Base-by-base conservation (phyloP, 208 protist species). In the Leishmania turanica region DNA sequence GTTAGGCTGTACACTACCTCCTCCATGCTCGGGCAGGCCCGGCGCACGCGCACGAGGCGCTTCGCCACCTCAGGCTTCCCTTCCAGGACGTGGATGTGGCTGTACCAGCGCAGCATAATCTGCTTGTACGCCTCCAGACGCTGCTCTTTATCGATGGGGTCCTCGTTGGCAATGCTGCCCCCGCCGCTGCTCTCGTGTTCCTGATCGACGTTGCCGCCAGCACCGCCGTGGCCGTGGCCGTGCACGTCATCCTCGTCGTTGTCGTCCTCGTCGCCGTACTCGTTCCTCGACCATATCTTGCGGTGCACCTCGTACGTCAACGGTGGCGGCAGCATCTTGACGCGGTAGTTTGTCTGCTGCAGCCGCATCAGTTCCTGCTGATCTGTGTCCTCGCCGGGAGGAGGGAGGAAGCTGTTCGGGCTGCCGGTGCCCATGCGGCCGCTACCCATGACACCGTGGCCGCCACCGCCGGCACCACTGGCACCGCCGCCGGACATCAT, bases 241-340 rank as follows among this genome's bases (percentile, higher is more conserved):
- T 81, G 45, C 27, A 45, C 47, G 60, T 54, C 51, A n/a, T 81
- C 45, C 53, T 56, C 54, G 70, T 79, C 82, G 80, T 58, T 49
- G 75, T 79, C 82, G 80, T 85, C 81, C 72, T 87, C 83, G 64
- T 85, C 77, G 69, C 84, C 79, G 69, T 88, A 83, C 49, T 84
- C 81, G 66, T 90, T 89, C 58, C 54, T 60, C 8, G 76, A 75
- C 86, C 86, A 90, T 42, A 90, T 90, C 56, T 77, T 75, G 42
- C 82, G 90, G 83, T 90, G 88, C 42, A 85, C 78, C 56, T 82
- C 85, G 58, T 84, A 84, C n/a, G 84, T 81, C 66, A 91, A 80
- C 53, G 88, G 88, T 56, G 85, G 88, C 17, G 88, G 88, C 24
- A 91, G 82, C 84, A 91, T 89, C 77, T 88, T 85, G 6, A 87